phyloP scores from a whole-genome alignment of 164 flowering plant species.

The Stephania cephalantha region DNA sequence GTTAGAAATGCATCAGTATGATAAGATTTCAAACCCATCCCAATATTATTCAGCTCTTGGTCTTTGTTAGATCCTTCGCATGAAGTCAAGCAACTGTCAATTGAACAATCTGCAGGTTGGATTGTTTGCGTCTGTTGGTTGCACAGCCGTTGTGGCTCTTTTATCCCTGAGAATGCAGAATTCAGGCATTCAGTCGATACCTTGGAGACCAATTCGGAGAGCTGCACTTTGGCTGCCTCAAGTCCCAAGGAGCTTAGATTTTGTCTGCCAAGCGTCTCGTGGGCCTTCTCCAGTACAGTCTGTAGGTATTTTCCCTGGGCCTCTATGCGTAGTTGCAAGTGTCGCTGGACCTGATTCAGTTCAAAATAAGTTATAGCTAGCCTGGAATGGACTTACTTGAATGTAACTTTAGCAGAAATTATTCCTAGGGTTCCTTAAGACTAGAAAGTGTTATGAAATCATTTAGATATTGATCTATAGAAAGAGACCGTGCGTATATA shows the following conservation, averaged over 20 bases:
- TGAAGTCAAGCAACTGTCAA: slow-evolving; percentile 75
- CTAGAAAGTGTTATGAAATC: neutral
- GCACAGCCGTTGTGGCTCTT: slow-evolving; percentile 40
- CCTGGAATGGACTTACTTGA: neutral
- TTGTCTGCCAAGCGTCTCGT: slow-evolving; percentile 79
- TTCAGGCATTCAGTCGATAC: slow-evolving; percentile 65
- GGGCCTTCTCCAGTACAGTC: slow-evolving; percentile 82
- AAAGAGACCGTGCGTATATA: too few species aligned
- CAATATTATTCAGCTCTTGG: slow-evolving; percentile 39
- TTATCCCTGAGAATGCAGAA: slow-evolving; percentile 46
- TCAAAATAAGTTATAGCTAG: neutral
- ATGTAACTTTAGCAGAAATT: neutral
- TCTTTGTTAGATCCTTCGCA: slow-evolving; percentile 61
- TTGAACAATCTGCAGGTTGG: slow-evolving; percentile 56
- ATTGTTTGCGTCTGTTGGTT: slow-evolving; percentile 44
- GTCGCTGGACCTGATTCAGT: slow-evolving; percentile 67
- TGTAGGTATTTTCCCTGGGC: slow-evolving; percentile 92
- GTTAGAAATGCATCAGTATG: slow-evolving; percentile 18
- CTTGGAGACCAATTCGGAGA: slow-evolving; percentile 68
- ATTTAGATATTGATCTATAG: neutral
- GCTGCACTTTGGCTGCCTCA: slow-evolving; percentile 71
- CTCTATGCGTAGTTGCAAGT: slow-evolving; percentile 81
- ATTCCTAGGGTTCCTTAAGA: neutral
- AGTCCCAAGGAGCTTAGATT: slow-evolving; percentile 57
- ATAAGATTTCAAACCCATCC: slow-evolving; percentile 34